A percentile compares a stretch with the other conserved stretches of the same genome.
Conservation (phyloP, 2,329 filamentous ascomycete genomes). For the Botrytis deweyae region DNA sequence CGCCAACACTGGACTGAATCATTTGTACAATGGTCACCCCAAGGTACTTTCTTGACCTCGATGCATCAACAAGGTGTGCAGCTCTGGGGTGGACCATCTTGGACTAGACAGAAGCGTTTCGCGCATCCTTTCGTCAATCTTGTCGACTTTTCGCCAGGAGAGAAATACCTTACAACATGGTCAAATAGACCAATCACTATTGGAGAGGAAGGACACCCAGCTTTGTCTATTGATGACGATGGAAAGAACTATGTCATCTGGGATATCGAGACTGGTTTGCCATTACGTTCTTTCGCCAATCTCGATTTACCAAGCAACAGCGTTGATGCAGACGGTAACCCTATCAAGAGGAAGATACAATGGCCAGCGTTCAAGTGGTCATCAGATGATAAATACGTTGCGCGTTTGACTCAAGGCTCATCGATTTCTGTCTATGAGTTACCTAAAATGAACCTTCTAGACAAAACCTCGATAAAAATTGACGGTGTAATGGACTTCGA, state of each 20-base stretch:
- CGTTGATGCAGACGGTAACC: slow-evolving; percentile 60
- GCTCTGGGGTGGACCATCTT: slow-evolving; percentile 89
- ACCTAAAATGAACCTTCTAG: slow-evolving; percentile 83
- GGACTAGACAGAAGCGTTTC: slow-evolving; percentile 89
- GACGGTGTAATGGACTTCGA: slow-evolving; percentile 98
- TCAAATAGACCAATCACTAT: slow-evolving; percentile 91
- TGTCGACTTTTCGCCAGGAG: slow-evolving; percentile 89
- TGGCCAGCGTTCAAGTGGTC: slow-evolving; percentile 99
- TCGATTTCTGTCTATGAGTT: slow-evolving; percentile 91
- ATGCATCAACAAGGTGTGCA: slow-evolving; percentile 96
- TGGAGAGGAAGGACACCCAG: slow-evolving; percentile 79
- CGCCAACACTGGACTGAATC: slow-evolving; percentile 96
- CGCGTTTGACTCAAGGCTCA: slow-evolving; percentile 81
- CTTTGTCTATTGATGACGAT: slow-evolving; percentile 88
- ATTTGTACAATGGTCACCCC: slow-evolving; percentile 96
- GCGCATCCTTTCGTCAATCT: slow-evolving; percentile 94
- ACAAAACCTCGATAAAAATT: slow-evolving; percentile 92
- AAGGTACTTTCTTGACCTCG: slow-evolving; percentile 90
- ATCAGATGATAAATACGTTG: slow-evolving; percentile 93
- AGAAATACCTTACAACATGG: slow-evolving; percentile 96
- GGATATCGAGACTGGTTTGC: slow-evolving; percentile 88
- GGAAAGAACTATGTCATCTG: slow-evolving; percentile 99
- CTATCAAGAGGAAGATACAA: slow-evolving; percentile 85
- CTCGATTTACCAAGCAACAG: slow-evolving; percentile 70
- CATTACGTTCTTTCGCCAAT: slow-evolving; percentile 89